These are phyloP conservation scores for Pseudodiploospora longispora DNA, from an alignment of 2,329 filamentous ascomycete species.

Conservation along the genomic window DNA sequence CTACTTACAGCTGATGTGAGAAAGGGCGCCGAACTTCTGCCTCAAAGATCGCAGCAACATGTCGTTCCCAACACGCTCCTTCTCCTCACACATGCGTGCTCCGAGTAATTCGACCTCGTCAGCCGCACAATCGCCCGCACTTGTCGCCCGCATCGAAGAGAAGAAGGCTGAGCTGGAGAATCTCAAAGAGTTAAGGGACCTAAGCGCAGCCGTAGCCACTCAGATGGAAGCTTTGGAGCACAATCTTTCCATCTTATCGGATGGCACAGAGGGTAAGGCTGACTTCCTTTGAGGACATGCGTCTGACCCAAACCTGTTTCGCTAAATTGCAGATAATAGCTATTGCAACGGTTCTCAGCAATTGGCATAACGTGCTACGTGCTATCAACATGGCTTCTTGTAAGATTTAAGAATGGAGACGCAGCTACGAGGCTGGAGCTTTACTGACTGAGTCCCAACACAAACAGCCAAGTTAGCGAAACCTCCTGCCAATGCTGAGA, in stretches of 20 bases:
- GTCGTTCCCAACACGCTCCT: constrained; percentile 48
- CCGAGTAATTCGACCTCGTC: constrained; percentile 42
- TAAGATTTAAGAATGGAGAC: constrained; percentile 32
- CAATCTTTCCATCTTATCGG: constrained; percentile 67
- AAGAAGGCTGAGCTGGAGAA: constrained; percentile 79
- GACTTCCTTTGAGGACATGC: neutral
- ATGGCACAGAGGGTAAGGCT: constrained; percentile 67
- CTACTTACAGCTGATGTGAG: neutral
- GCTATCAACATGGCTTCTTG: constrained; percentile 82
- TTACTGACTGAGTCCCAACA: neutral
- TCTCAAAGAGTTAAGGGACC: constrained; percentile 66
- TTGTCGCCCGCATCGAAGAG: constrained; percentile 71
- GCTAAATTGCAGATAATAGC: constrained; percentile 36
- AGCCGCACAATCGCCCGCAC: constrained; percentile 57
- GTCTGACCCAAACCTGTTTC: neutral
- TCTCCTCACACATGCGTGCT: constrained; percentile 61
- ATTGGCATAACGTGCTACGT: constrained; percentile 80
- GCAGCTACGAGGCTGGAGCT: neutral
- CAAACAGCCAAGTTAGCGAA: constrained; percentile 59
- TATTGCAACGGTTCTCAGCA: constrained; percentile 74
- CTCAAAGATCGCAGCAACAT: constrained; percentile 23
- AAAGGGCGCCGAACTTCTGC: neutral
- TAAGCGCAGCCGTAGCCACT: constrained; percentile 68
- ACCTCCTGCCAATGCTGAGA: constrained; percentile 34
- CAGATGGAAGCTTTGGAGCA: constrained; percentile 79